Evolutionary conservation across 2,329 filamentous ascomycete species (phyloP).

Genomic region (Botrytis medusae): DNA sequence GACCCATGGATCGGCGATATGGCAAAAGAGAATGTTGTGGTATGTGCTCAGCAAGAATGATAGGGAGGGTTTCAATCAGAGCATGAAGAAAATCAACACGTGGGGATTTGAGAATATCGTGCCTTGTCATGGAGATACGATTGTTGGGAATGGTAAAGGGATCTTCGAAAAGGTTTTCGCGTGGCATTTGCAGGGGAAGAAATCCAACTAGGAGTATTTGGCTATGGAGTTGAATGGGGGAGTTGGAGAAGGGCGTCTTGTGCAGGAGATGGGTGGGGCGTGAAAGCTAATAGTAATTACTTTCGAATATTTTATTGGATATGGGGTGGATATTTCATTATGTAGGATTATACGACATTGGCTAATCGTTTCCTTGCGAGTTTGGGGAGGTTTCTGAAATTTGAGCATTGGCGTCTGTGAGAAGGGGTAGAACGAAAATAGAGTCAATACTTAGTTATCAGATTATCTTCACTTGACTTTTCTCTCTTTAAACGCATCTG

Average conservation of each 20-base stretch:
- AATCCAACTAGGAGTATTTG: not conserved
- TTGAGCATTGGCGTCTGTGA: not conserved
- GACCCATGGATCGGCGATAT: conserved; percentile 63
- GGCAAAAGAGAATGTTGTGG: conserved; percentile 81
- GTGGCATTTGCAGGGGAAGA: conserved; percentile 68
- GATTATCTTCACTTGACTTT: not conserved
- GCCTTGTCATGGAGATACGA: conserved; percentile 89
- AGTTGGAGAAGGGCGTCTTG: not conserved
- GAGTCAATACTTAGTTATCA: not conserved
- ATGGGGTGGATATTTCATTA: not conserved
- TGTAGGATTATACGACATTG: not conserved
- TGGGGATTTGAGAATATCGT: conserved; percentile 89
- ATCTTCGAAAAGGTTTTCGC: conserved; percentile 75
- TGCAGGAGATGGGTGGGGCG: not conserved
- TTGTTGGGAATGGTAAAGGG: conserved; percentile 71
- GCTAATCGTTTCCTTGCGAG: not conserved
- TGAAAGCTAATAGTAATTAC: not conserved
- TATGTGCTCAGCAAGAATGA: conserved; percentile 64
- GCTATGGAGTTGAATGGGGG: not conserved
- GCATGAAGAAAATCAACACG: conserved; percentile 63
- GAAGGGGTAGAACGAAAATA: not conserved
- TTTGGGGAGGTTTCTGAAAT: not conserved
- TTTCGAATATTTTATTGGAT: not conserved
- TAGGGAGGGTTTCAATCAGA: conserved; percentile 67
- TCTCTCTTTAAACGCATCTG: not conserved